phyloP scores from a whole-genome alignment of 73 alveolate species.

The Paramecium pentaurelia region DNA sequence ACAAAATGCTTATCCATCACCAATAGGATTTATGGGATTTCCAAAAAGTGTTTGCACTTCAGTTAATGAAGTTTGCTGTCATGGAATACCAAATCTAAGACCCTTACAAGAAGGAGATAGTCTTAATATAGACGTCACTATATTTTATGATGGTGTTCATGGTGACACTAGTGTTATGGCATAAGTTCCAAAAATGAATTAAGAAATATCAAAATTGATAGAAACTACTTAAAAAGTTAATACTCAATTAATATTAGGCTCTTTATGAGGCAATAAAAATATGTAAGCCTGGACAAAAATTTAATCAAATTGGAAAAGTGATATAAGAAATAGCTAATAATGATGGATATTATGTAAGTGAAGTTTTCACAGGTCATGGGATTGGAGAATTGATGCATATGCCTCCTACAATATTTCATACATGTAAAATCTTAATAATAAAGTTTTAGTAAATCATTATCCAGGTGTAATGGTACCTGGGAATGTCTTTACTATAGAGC shows the following conservation, averaged over 20 bases:
- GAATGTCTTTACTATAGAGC: constrained; percentile 96
- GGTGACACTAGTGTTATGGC: constrained; percentile 92
- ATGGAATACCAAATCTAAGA: constrained; percentile 91
- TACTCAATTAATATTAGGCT: constrained; percentile 66
- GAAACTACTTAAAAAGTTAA: constrained; percentile 71
- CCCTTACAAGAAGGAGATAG: constrained; percentile 87
- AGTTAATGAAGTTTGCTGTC: constrained; percentile 93
- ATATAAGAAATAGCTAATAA: constrained; percentile 69
- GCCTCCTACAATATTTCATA: constrained; percentile 86
- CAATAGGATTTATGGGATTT: constrained; percentile 86
- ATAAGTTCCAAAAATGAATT: constrained; percentile 79
- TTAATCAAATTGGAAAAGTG: constrained; percentile 81
- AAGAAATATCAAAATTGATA: constrained; percentile 76
- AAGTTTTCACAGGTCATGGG: constrained; percentile 92
- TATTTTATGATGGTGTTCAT: constrained; percentile 86
- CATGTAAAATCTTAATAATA: constrained; percentile 25
- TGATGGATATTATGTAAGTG: constrained; percentile 77
- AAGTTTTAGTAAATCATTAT: background rate
- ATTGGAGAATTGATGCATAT: constrained; percentile 89
- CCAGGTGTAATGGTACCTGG: constrained; percentile 82
- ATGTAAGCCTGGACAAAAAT: constrained; percentile 86
- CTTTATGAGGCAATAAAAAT: constrained; percentile 54
- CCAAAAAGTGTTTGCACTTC: constrained; percentile 94
- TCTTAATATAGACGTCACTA: constrained; percentile 87
- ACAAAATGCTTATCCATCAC: constrained; percentile 93